Evolutionary conservation across 148 eudicot genomes (phyloP), one percentile per base, ranked within the genome.

Genomic region (Cornus florida): DNA sequence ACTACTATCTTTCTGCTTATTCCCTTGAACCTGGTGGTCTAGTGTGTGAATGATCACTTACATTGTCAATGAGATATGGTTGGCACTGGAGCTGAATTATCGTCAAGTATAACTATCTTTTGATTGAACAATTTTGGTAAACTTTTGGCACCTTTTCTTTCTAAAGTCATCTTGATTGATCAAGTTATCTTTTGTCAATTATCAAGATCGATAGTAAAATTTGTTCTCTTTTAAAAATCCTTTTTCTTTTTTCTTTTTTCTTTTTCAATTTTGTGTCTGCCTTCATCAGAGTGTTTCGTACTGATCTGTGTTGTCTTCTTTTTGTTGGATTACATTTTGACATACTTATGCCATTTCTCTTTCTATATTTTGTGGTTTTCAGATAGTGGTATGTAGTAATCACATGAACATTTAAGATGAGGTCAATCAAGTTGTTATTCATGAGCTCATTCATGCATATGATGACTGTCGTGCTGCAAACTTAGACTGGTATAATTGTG

Each of bases 391-490:
- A 53, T 95, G 99, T 72, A 89, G 97, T 83, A 93, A 95, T 85
- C 83, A 89, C 71, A 70, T 93, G 82, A 82, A 79, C 39, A 57
- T 89, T 23, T n/a, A n/a, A 88, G 99, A 95, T 72, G 93, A 95
- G 73, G 97, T 95, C 66, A 86, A 85, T 84, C 99, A 95, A 89
- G 97, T 91, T 74, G 89, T 93, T 24, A 92, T 95, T 76, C 97
- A 95, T 60, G 99, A 95, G 88, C 93, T 95, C 28, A 93, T 95
- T 86, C 99, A 95, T 81, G 97, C 97, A 19, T 95, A 88, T 82
- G 99, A 95, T 75, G 99, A 95, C 16, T 95, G 99, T 83, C 92
- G 92, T 23, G 94, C 92, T 50, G 91, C 87, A 75, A 92, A 95
- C 83, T 83, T 93, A 91, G 89, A 93, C 73, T 95, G 97, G 99